Conservation (phyloP, 345 rosid species). For the Syzygium jambos region DNA sequence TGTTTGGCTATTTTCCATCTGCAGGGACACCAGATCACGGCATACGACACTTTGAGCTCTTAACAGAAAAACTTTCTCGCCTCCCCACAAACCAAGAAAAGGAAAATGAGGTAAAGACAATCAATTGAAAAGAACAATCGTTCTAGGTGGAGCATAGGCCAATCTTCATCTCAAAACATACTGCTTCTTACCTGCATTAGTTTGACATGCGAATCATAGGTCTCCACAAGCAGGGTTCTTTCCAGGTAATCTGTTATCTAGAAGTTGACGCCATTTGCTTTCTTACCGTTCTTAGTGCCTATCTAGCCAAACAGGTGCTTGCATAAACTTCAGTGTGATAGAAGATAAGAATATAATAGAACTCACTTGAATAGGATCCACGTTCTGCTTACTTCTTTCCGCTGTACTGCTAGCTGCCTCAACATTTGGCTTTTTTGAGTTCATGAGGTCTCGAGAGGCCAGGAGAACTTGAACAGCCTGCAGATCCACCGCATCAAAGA, state of each 20-base stretch:
- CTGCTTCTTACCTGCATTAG: not conserved
- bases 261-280: not conserved
- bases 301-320: not conserved
- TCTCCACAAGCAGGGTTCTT: not conserved
- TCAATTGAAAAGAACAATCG: not conserved
- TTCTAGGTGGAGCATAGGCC: not conserved
- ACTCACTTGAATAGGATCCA: slow-evolving; percentile 74
- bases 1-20: not conserved
- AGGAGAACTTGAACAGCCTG: slow-evolving; percentile 85
- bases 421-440: slow-evolving; percentile 24
- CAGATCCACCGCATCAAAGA: not conserved
- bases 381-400: slow-evolving; percentile 18
- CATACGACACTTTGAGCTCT: not conserved
- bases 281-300: not conserved
- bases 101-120: not conserved
- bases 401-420: slow-evolving; percentile 16
- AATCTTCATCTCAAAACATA: not conserved
- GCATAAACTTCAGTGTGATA: not conserved
- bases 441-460: slow-evolving; percentile 43
- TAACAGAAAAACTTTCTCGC: not conserved
- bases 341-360: not conserved
- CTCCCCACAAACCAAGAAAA: not conserved
- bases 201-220: not conserved
- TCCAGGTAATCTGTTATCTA: not conserved
- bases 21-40: not conserved